phyloP scores from a whole-genome alignment of 2,329 filamentous ascomycete species.

The Aspergillus fumigatiaffinis region DNA sequence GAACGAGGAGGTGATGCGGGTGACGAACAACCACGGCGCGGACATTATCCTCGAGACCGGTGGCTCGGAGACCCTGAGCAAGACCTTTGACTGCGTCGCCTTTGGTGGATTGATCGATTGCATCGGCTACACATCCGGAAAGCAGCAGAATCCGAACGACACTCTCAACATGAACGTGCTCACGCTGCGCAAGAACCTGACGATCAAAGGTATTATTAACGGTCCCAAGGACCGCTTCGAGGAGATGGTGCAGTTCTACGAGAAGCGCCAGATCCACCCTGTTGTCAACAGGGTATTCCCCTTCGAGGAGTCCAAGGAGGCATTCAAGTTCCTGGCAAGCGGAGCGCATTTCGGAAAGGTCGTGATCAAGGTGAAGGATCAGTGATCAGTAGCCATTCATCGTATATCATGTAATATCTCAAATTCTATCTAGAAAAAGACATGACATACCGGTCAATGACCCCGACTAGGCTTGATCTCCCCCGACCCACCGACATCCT shows the following conservation, averaged over 20 bases:
- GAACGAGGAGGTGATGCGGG: constrained; percentile 41
- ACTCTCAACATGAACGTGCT: constrained; percentile 59
- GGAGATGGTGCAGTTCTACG: constrained; percentile 35
- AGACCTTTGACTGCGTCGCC: constrained; percentile 45
- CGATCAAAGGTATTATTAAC: constrained; percentile 58
- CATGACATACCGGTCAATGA: neutral
- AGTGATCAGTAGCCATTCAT: constrained; percentile 1
- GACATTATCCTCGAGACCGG: constrained; percentile 52
- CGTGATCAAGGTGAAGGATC: constrained; percentile 43
- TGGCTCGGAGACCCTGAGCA: constrained; percentile 48
- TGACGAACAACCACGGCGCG: constrained; percentile 45
- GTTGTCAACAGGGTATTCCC: constrained; percentile 55
- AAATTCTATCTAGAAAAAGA: neutral
- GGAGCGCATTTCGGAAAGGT: constrained; percentile 56
- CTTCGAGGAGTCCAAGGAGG: constrained; percentile 49
- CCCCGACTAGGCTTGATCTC: constrained; percentile 2
- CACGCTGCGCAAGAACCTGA: constrained; percentile 49
- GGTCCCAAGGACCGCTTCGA: constrained; percentile 55
- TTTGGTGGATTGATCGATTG: constrained; percentile 46
- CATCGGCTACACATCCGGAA: constrained; percentile 49
- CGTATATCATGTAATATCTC: neutral
- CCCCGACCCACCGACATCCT: constrained; percentile 19
- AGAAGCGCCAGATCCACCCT: constrained; percentile 30
- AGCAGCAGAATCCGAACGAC: constrained; percentile 54
- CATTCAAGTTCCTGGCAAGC: constrained; percentile 51